Percentiles rank a stretch among this genome's conserved stretches.
Conservation (phyloP, 164 flowering plant species). For the Vitis cinerea region DNA sequence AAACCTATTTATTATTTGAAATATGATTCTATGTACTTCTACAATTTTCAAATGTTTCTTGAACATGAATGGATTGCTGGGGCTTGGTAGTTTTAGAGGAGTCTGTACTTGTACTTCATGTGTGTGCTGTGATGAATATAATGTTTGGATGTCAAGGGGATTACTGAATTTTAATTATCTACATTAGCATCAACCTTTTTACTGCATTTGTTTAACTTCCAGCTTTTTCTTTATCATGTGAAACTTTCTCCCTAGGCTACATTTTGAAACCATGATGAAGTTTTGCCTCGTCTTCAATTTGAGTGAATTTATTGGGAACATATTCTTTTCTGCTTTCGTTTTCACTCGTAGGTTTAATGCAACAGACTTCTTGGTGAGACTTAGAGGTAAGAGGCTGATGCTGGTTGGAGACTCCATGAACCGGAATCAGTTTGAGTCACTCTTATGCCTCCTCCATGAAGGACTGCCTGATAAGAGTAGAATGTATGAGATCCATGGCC, state of each 20-base stretch:
- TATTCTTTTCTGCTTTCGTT: conserved; percentile 5
- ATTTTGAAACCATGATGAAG: background rate
- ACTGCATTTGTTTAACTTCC: background rate
- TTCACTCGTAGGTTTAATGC: conserved; percentile 72
- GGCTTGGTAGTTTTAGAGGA: too few relatives aligned
- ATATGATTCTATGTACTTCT: too few relatives aligned
- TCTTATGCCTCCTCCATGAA: conserved; percentile 80
- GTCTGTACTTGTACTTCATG: too few relatives aligned
- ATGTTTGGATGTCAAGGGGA: too few relatives aligned
- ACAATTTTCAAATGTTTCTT: too few relatives aligned
- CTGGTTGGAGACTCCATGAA: conserved; percentile 97
- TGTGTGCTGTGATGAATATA: too few relatives aligned
- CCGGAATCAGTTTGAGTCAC: conserved; percentile 93
- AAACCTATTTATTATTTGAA: too few relatives aligned
- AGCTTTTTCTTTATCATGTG: background rate
- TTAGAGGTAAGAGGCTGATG: conserved; percentile 87
- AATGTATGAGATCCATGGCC: conserved; percentile 81
- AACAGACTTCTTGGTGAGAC: conserved; percentile 75
- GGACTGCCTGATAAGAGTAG: conserved; percentile 67
- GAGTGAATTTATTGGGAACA: background rate
- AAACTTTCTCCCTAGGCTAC: background rate
- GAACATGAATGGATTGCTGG: too few relatives aligned
- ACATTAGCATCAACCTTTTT: background rate
- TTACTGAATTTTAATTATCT: too few relatives aligned
- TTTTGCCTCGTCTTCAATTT: background rate